Percentiles rank a stretch among this genome's conserved stretches.
Evolutionary conservation across 2,329 filamentous ascomycete genomes (phyloP).

Genomic region (Paraphaeosphaeria sporulosa): DNA sequence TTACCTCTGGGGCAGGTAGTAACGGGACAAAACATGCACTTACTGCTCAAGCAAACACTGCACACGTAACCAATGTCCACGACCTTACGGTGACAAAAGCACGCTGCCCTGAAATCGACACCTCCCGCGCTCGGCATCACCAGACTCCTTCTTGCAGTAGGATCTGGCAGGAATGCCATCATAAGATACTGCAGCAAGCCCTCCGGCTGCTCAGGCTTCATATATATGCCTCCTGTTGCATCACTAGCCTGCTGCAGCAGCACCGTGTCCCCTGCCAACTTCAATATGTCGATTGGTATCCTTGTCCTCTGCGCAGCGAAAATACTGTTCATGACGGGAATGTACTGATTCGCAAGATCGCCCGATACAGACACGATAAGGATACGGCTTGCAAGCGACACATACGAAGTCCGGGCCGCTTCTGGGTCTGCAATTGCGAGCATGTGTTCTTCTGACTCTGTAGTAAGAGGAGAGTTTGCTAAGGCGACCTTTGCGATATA

Average conservation of each 20-base stretch:
- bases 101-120: slow-evolving; percentile 97
- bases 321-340: slow-evolving; percentile 97
- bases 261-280: slow-evolving; percentile 83
- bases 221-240: slow-evolving; percentile 74
- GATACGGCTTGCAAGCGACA: slow-evolving; percentile 78
- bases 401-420: slow-evolving; percentile 42
- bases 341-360: slow-evolving; percentile 88
- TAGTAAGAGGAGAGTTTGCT: slow-evolving; percentile 49
- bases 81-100: slow-evolving; percentile 92
- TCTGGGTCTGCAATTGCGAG: slow-evolving; percentile 56
- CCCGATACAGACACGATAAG: slow-evolving; percentile 90
- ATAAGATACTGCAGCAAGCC: slow-evolving; percentile 92
- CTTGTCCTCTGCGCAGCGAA: slow-evolving; percentile 90
- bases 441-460: slow-evolving; percentile 54
- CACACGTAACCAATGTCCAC: slow-evolving; percentile 95
- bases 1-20: slow-evolving; percentile 13
- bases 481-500: slow-evolving; percentile 87
- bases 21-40: slow-evolving; percentile 29
- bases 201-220: slow-evolving; percentile 59
- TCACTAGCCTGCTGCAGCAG: slow-evolving; percentile 92
- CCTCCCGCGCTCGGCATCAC: slow-evolving; percentile 82
- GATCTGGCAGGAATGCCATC: slow-evolving; percentile 87
- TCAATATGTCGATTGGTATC: slow-evolving; percentile 91
- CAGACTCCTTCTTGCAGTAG: slow-evolving; percentile 68
- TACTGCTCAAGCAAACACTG: slow-evolving; percentile 90